Evolutionary conservation across 768 basidiomycete genomes (phyloP).

Genomic region (Melanogaster broomeanus): DNA sequence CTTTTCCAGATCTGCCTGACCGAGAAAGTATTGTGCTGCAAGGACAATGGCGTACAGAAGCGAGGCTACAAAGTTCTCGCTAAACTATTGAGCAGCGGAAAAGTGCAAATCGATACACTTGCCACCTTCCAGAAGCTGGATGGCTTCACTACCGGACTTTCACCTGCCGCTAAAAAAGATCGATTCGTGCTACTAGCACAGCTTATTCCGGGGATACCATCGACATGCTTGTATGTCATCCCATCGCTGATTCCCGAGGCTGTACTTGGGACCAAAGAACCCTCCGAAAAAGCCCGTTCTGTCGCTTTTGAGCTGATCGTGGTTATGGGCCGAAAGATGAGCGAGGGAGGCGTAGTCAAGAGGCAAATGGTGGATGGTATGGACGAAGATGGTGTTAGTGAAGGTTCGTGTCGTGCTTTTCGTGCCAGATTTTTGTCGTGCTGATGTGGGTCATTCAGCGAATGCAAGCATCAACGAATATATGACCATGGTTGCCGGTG

Average conservation of each 20-base stretch:
- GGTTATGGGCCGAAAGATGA: slow-evolving; percentile 93
- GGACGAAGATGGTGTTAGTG: slow-evolving; percentile 64
- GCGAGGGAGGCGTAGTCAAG: slow-evolving; percentile 79
- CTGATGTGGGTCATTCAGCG: slow-evolving; percentile 38
- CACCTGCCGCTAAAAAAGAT: slow-evolving; percentile 92
- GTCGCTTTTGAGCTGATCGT: slow-evolving; percentile 91
- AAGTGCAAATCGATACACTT: slow-evolving; percentile 56
- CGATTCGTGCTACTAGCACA: slow-evolving; percentile 74
- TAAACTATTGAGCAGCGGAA: slow-evolving; percentile 66
- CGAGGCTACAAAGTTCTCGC: slow-evolving; percentile 89
- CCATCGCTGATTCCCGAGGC: slow-evolving; percentile 92
- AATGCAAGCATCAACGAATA: slow-evolving; percentile 86
- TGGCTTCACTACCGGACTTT: slow-evolving; percentile 61
- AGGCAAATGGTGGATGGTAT: slow-evolving; percentile 78
- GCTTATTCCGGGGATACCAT: slow-evolving; percentile 68
- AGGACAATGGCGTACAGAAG: slow-evolving; percentile 91
- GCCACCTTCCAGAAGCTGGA: slow-evolving; percentile 65
- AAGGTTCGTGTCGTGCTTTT: slow-evolving; percentile 34
- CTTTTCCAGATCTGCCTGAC: slow-evolving; percentile 75
- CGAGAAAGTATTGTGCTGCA: slow-evolving; percentile 66
- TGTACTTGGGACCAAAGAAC: slow-evolving; percentile 94
- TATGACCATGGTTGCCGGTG: slow-evolving; percentile 95
- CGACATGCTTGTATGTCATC: slow-evolving; percentile 77
- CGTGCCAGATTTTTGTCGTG: slow-evolving; percentile 1
- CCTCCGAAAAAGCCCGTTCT: slow-evolving; percentile 86